Percentiles rank a stretch among this genome's conserved stretches.
Evolutionary conservation across 1,284 basidiomycete genomes (phyloP).

Genomic region (Malassezia sympodialis): DNA sequence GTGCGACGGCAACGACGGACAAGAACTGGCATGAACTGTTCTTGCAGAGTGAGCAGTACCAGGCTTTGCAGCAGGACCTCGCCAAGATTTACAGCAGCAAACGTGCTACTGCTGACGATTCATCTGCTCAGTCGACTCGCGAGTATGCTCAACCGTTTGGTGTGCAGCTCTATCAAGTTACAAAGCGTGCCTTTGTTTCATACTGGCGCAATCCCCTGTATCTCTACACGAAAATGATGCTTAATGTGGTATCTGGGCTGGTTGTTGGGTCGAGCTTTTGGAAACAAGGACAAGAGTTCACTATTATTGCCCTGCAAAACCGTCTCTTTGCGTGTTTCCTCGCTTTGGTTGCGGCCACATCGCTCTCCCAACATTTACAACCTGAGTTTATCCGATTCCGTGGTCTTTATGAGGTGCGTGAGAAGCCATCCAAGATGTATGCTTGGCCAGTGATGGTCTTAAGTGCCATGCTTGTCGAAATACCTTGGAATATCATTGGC

Average conservation of each 20-base stretch:
- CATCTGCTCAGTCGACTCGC: conserved; percentile 14
- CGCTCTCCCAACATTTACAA: conserved; percentile 42
- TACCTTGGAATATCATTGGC: conserved; percentile 37
- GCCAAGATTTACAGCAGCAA: conserved; percentile 12
- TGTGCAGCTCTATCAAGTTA: conserved; percentile 39
- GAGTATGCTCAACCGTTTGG: conserved; percentile 36
- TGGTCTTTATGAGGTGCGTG: conserved; percentile 62
- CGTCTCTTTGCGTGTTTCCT: conserved; percentile 60
- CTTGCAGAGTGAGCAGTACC: conserved; percentile 22
- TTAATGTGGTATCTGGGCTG: conserved; percentile 51
- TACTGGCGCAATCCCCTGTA: conserved; percentile 46
- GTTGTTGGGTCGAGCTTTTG: conserved; percentile 54
- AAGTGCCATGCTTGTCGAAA: conserved; percentile 32
- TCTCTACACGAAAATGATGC: conserved; percentile 50
- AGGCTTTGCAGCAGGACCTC: conserved; percentile 20
- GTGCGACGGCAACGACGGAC: conserved; percentile 33
- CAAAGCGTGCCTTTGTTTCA: conserved; percentile 29
- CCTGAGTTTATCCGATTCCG: conserved; percentile 53
- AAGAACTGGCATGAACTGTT: conserved; percentile 39
- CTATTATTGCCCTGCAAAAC: conserved; percentile 55
- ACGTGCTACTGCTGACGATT: conserved; percentile 2
- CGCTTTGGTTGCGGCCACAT: conserved; percentile 38
- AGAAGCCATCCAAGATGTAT: conserved; percentile 68
- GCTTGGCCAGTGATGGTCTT: conserved; percentile 56
- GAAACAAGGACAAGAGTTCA: conserved; percentile 22